Base-by-base conservation (phyloP, 2,329 filamentous ascomycete species). In the Aspergillus luchuensis region DNA sequence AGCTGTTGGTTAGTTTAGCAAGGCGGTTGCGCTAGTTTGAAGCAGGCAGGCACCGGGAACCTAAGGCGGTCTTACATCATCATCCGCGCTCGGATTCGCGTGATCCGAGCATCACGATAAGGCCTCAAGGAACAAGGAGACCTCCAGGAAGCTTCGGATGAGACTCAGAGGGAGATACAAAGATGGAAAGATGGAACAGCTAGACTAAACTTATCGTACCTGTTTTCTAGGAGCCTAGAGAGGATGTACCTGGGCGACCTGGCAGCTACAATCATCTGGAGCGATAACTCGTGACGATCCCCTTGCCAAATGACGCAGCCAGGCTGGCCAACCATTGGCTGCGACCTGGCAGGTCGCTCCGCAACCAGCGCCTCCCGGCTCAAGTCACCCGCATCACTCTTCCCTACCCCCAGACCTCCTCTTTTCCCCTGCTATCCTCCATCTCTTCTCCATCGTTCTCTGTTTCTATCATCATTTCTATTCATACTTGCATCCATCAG, bases 401-500 rank as follows among this genome's bases (percentile, higher is more conserved):
- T 58, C 58, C 68, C 64, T 69, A 64, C 67, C 60, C 67, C 65
- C 66, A 36, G 45, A 39, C 43, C 36, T 30, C 50, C 58, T 58
- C 54, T 51, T 57, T 49, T 28, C 48, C 38, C 17, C 43, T 41
- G 36, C 47, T 53, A 48, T 61, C 41, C 66, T 65, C 66, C 71
- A 69, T 70, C 67, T 64, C 67, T 60, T 67, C 64, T 69, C 66
- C 57, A 60, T 63, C 63, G 47, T 57, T 59, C 50, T 64, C 59
- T 55, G 54, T 56, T 63, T 60, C 59, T 65, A 65, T 69, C 65
- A 63, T 68, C 62, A 59, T 64, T 66, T 56, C 63, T 67, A 57
- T 64, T 60, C 60, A 51, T 68, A 63, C 51, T 21, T n/a, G 47
- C 56, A 60, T 38, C 38, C 7, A 56, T 60, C 61, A 62, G 60